Base-by-base conservation (phyloP, 2,329 filamentous ascomycete species). In the Endothia cerciana region DNA sequence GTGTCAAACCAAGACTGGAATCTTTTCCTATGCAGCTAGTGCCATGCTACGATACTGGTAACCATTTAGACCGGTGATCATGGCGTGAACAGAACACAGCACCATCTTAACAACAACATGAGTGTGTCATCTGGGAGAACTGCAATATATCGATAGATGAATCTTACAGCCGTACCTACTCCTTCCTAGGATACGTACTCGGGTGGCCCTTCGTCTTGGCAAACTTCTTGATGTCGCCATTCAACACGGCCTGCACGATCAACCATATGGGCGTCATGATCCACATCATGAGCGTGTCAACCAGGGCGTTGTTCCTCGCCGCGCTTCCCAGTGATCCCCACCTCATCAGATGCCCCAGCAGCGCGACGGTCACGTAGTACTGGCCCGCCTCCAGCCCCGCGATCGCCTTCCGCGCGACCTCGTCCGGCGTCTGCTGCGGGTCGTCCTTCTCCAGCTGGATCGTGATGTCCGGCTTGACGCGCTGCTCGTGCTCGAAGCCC, bases 391-490 rank as follows among this genome's bases (percentile, higher is more conserved):
- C 93, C 55, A 99, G 79, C 0, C 91, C 92, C 53, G 80, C 79
- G 61, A 99, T 88, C 0, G 92, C 83, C 10, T 81, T 82, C 4
- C 79, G 77, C 1, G 95, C 95, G 17, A 96, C 93, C 66, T 90
- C 85, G 5, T 95, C 89, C 5, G 93, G 91, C 0, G 85, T 89
- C 77, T 96, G 91, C 57, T 88, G 83, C 17, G 89, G 90, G 75
- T 99, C 95, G n/a, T 86, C 85, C 71, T 91, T 88, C 78, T 98
- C 95, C 56, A 98, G 79, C 62, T 89, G 83, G 70, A 88, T 85
- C 3, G 94, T 97, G 60, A 97, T 83, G 5, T 84, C 87, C 8
- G 94, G 94, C 78, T 98, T 98, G 36, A 86, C 85, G 72, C 81
- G 77, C 73, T 96, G 89, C 79, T 98, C 94, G 22, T 86, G 82